Evolutionary conservation across 1,284 basidiomycete species (phyloP), one percentile per base, ranked within the genome.

Genomic region (Boletus smithii): DNA sequence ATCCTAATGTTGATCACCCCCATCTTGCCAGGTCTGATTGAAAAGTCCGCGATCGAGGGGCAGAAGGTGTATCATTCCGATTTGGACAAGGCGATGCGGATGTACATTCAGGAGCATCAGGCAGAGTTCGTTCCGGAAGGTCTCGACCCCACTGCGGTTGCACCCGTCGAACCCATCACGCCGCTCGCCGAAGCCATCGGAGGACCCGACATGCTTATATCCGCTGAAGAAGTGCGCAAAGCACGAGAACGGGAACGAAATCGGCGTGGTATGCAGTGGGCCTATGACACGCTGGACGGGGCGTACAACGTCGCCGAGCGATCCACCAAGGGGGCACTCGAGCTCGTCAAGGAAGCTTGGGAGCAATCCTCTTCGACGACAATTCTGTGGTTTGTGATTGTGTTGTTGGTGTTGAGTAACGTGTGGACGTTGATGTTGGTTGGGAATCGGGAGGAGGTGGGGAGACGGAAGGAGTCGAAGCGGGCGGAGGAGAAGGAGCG

Each of bases 11-110:
- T 50, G 26, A 53, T 27, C n/a, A 6, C 16, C 16, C 42, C 22
- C 14, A 26, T 27, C 31, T 13, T 11, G 18, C 30, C 34, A 93
- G 91, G 92, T 47, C 91, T 99, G 59, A 97, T 99, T 61, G 94
- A 97, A 62, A 85, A 81, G 57, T 92, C 89, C 0, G 87, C 83
- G 6, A 84, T 97, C 42, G 95, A 97, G n/a, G 95, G 97, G 2
- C 95, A 99, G 65, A 95, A 88, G 68, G 74, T 77, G 43, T 97
- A 95, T 65, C 92, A 97, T 63, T 63, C 69, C 14, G 93, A 93
- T 35, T 77, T 98, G 5, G 91, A 95, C 55, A 79, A 74, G 53
- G 85, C 84, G 6, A 94, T 98, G 84, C 79, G 90, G 23, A 71
- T 71, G 42, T 95, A 98, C 71, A 94, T 98, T 61, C 78, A 86